These are phyloP conservation scores for Mycena rebaudengoi DNA, from an alignment of 768 basidiomycete genomes.

Conservation along the genomic window DNA sequence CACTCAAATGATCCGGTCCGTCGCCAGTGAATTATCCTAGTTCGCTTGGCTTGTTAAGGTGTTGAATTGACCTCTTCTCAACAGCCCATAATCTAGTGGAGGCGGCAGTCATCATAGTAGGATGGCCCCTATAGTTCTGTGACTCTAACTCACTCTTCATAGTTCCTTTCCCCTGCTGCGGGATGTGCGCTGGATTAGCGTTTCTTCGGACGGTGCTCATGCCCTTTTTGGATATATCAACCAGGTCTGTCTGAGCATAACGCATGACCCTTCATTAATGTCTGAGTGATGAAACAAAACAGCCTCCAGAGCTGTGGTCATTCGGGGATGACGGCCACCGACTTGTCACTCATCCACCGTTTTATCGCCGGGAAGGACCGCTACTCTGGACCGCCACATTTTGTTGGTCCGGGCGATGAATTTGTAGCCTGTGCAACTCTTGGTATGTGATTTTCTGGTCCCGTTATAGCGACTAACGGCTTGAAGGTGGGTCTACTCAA, in stretches of 20 bases:
- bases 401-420: conserved; percentile 14
- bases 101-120: too few relatives aligned
- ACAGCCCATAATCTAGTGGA: too few relatives aligned
- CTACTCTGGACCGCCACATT: conserved; percentile 14
- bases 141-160: not conserved
- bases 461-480: not conserved
- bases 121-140: too few relatives aligned
- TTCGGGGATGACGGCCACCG: not conserved
- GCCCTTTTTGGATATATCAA: conserved; percentile 8
- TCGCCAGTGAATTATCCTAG: too few relatives aligned
- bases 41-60: too few relatives aligned
- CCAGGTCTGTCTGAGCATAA: not conserved
- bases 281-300: not conserved
- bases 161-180: conserved; percentile 20
- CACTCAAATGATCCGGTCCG: conserved; percentile 2
- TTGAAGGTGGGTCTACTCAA: not conserved
- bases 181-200: conserved; percentile 15
- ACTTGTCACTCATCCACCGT: conserved; percentile 6
- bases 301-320: conserved; percentile 19
- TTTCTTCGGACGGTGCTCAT: conserved; percentile 2
- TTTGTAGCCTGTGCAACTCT: conserved; percentile 16
- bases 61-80: too few relatives aligned
- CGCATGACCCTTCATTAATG: not conserved
- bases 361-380: conserved; percentile 11
- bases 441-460: not conserved